Percentiles rank a stretch among this genome's conserved stretches.
Evolutionary conservation across 768 basidiomycete species (phyloP).

Genomic region (Vararia minispora): DNA sequence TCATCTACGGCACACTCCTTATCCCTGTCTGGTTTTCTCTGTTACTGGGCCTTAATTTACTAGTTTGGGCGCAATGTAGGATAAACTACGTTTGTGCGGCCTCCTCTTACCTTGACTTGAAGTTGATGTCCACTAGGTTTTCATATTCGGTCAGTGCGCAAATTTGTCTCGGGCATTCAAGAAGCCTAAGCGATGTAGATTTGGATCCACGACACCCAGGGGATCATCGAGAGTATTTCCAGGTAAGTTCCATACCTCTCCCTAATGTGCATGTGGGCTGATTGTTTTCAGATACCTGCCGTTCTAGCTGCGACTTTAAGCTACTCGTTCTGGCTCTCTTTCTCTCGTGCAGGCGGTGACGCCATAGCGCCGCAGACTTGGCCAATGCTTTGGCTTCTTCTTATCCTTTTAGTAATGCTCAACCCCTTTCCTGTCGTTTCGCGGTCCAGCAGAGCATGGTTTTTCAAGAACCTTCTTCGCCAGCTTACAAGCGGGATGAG

Average conservation of each 20-base stretch:
- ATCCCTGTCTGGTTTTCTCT: constrained; percentile 68
- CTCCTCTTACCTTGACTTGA: no score
- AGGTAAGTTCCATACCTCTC: constrained; percentile 26
- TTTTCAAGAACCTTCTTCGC: constrained; percentile 49
- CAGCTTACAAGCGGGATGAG: constrained; percentile 59
- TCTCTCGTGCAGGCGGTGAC: constrained; percentile 45
- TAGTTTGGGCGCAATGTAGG: constrained; percentile 61
- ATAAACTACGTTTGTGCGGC: constrained; percentile 97
- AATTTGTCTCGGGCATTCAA: no score
- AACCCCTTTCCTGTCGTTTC: constrained; percentile 67
- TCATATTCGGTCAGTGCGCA: no score
- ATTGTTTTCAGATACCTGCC: constrained; percentile 54
- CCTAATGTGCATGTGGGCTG: not conserved
- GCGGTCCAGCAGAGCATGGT: constrained; percentile 69
- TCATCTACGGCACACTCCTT: constrained; percentile 64
- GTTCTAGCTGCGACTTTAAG: constrained; percentile 64
- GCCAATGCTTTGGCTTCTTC: constrained; percentile 73
- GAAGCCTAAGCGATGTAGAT: no score
- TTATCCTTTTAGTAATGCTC: constrained; percentile 46
- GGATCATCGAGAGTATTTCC: constrained; percentile 71
- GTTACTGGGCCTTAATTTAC: constrained; percentile 73
- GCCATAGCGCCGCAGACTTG: constrained; percentile 59
- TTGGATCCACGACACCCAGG: constrained; percentile 59
- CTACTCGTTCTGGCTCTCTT: constrained; percentile 81
- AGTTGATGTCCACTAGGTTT: no score